phyloP scores from a whole-genome alignment of 371 early-diverging fungal genomes.

The Saksenaea oblongispora region DNA sequence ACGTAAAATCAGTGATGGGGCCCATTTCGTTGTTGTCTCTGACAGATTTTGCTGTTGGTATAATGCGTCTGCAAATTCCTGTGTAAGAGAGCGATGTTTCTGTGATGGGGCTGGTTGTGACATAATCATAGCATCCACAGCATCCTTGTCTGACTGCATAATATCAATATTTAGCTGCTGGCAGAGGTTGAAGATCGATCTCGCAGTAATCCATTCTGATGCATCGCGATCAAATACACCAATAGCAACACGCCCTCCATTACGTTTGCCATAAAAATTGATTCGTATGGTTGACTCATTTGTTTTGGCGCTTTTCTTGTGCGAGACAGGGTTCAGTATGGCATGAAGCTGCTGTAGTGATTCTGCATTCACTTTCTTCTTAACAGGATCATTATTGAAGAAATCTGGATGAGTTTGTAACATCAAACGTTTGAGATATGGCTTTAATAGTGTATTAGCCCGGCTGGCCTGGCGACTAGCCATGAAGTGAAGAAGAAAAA shows the following conservation, averaged over 20 bases:
- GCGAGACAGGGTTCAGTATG: conserved; percentile 16
- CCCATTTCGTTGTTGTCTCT: neutral
- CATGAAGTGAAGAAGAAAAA: neutral
- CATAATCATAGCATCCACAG: conserved; percentile 24
- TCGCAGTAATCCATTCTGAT: conserved; percentile 27
- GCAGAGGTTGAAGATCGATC: conserved; percentile 30
- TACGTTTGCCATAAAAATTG: conserved; percentile 12
- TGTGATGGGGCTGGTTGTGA: neutral
- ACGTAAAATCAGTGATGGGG: conserved; percentile 13
- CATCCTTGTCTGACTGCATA: conserved; percentile 22
- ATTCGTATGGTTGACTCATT: neutral
- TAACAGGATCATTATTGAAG: conserved; percentile 28
- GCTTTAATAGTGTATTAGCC: conserved; percentile 22
- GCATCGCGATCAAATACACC: conserved; percentile 11
- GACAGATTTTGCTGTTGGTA: conserved; percentile 15
- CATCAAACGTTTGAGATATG: conserved; percentile 41
- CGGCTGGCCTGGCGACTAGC: neutral
- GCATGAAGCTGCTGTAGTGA: conserved; percentile 38
- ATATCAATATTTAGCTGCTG: conserved; percentile 25
- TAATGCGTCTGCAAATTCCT: conserved; percentile 40
- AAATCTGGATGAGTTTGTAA: conserved; percentile 47
- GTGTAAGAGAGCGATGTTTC: conserved; percentile 10
- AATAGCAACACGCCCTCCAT: neutral
- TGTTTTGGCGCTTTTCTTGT: neutral
- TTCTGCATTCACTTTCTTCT: conserved; percentile 32